Evolutionary conservation across 306 rosid species (phyloP), one percentile per base, ranked within the genome.

Genomic region (Prunus dulcis): DNA sequence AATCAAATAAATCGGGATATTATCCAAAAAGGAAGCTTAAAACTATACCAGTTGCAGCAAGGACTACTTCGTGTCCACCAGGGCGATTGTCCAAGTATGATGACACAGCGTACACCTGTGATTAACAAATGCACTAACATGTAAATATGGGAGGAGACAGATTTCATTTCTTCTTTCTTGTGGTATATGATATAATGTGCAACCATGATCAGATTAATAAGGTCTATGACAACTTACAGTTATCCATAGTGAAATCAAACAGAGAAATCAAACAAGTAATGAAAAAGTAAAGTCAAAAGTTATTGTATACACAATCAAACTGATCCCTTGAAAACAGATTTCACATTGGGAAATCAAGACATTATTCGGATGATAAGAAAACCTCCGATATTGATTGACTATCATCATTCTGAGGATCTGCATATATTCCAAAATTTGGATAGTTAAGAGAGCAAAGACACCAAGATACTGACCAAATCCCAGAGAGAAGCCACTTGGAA

Each of bases 31-130:
- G 51, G 70, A 78, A 79, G 81, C 30, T 47, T 55, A 67, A 76
- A 50, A 74, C 20, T 70, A 62, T 86, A 91, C 98, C 98, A 1
- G 89, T 90, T 77, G 91, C 88, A 5, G 73, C 90, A 46, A 94
- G 71, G 50, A 94, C 71, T 56, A 92, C 87, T 69, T 94, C 96
- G 69, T 92, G 93, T 51, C 98, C 98, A 63, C 97, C 98, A 9
- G 98, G 98, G 78, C 92, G 97, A 11, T 94, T 97, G 22, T 94
- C 98, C 89, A 94, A 80, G 84, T 91, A 90, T 34, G 91, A 62
- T 6, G 96, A 79, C 65, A 94, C 82, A 58, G 91, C 98, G 12
- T 90, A 94, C 50, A 94, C 96, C 98, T 93, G 69, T 19, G 62
- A 66, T 28, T 10, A 18, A 49, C 32, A 64, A 69, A 50, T 30